phyloP scores from a whole-genome alignment of 2,329 filamentous ascomycete species.

The Ophiocordyceps camponoti-saundersi region DNA sequence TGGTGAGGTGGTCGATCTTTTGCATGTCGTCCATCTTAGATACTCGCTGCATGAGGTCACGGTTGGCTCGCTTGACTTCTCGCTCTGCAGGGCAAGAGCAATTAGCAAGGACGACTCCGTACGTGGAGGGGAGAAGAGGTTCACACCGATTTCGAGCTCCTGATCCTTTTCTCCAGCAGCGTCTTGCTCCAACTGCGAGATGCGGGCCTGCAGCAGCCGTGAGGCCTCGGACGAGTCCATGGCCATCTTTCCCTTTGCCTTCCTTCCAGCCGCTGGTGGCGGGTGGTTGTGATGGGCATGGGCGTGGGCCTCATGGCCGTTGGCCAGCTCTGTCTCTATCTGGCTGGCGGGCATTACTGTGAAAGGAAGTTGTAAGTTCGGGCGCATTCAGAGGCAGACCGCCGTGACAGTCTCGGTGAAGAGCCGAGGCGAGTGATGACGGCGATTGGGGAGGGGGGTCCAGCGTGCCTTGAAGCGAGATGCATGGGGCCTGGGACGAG shows the following conservation, averaged over 20 bases:
- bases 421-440: neutral
- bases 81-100: conserved; percentile 43
- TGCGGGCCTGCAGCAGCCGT: conserved; percentile 80
- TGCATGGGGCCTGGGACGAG: neutral
- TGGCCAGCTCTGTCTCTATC: conserved; percentile 22
- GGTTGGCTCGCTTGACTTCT: conserved; percentile 84
- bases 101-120: neutral
- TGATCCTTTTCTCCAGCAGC: conserved; percentile 88
- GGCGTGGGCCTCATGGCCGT: conserved; percentile 22
- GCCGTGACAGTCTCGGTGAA: neutral
- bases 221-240: conserved; percentile 78
- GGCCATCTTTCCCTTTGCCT: conserved; percentile 70
- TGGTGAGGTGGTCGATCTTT: conserved; percentile 79
- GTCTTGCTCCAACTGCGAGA: conserved; percentile 89
- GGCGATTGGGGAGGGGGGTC: neutral
- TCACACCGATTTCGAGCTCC: conserved; percentile 93
- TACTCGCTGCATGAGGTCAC: conserved; percentile 75
- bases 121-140: neutral
- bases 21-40: conserved; percentile 85
- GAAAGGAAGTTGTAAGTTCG: conserved; percentile 4
- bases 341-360: conserved; percentile 22
- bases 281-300: conserved; percentile 7
- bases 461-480: neutral
- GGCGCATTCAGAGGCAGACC: conserved; percentile 1
- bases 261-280: conserved; percentile 41